Evolutionary conservation across 768 basidiomycete species (phyloP), one percentile per base, ranked within the genome.

Genomic region (Leccinum barrowsii): DNA sequence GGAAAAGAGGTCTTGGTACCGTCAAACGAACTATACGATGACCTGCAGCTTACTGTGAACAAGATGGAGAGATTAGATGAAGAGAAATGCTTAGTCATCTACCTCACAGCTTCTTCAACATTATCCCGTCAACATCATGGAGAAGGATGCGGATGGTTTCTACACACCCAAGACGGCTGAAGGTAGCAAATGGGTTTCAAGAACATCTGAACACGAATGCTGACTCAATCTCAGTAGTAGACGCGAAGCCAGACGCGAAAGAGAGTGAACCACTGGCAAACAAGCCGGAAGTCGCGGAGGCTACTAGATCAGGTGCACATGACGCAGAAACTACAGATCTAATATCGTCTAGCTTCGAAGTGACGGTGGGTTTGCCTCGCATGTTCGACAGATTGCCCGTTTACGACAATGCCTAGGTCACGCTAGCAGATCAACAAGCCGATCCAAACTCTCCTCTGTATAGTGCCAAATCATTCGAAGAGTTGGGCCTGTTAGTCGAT

Each of bases 401-500:
- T 62, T 53, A 62, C 52, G 53, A 50, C 30, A 48, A 32, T 58
- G 21, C 59, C 30, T 66, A 93, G 94, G 94, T 99, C 62, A 98
- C 94, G 19, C 82, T 98, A 58, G 94, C 94, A 52, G 95, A 98
- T 76, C 92, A 96, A 70, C 97, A 98, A 75, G 85, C 82, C 28
- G 92, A 99, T 69, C 91, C 94, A 42, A 88, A 96, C 70, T 98
- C 96, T n/a, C 97, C 96, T 3, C 75, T 99, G 15, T 96, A 82
- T 74, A 96, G 94, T 56, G 90, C 84, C 28, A 96, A 98, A 73
- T 86, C 90, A 0, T 99, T 99, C 63, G 94, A 99, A 71, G 90
- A 98, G 63, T 85, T 99, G 48, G 95, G 95, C 59, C 75, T 99
- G 94, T 98, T 37, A 67, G 93, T 82, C 5, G 11, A 30, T 32